Conservation (phyloP, 2,329 filamentous ascomycete genomes). For the Verticillium nubilum region DNA sequence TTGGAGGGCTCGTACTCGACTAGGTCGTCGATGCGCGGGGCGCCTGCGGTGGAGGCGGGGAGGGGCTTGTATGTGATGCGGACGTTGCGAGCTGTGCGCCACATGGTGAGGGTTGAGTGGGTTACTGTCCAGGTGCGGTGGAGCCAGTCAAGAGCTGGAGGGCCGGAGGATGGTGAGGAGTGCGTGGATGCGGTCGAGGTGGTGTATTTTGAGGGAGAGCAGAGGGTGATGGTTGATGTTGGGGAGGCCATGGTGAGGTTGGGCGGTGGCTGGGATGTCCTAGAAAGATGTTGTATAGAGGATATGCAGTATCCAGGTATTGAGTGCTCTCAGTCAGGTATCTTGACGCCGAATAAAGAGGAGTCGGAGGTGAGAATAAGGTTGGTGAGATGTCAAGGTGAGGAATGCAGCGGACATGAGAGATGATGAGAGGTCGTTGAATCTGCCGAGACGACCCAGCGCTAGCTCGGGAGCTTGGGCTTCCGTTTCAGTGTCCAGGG, state of each 20-base stretch:
- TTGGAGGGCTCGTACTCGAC: constrained; percentile 60
- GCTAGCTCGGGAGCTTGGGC: background rate
- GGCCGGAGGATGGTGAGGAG: constrained; percentile 18
- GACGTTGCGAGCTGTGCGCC: constrained; percentile 74
- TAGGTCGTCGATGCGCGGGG: constrained; percentile 58
- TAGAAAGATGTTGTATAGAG: too few relatives aligned
- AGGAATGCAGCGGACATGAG: background rate
- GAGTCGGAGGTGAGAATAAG: background rate
- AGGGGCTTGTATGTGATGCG: constrained; percentile 68
- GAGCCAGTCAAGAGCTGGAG: constrained; percentile 54
- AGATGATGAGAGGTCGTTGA: background rate
- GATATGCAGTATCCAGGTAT: too few relatives aligned
- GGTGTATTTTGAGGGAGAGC: constrained; percentile 43
- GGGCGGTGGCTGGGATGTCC: too few relatives aligned
- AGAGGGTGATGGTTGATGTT: constrained; percentile 7
- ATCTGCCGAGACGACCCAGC: background rate
- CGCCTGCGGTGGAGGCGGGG: constrained; percentile 28
- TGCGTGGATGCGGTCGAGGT: background rate
- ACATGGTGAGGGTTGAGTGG: constrained; percentile 74
- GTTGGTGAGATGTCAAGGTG: background rate
- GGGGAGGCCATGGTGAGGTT: constrained; percentile 1
- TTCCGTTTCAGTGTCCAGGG: background rate
- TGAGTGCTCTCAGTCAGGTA: background rate
- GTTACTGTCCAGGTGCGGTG: constrained; percentile 67
- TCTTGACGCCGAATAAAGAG: too few relatives aligned